These are phyloP conservation scores for Saprolegnia parasitica DNA, from an alignment of 352 stramenopile species.

Conservation along the genomic window DNA sequence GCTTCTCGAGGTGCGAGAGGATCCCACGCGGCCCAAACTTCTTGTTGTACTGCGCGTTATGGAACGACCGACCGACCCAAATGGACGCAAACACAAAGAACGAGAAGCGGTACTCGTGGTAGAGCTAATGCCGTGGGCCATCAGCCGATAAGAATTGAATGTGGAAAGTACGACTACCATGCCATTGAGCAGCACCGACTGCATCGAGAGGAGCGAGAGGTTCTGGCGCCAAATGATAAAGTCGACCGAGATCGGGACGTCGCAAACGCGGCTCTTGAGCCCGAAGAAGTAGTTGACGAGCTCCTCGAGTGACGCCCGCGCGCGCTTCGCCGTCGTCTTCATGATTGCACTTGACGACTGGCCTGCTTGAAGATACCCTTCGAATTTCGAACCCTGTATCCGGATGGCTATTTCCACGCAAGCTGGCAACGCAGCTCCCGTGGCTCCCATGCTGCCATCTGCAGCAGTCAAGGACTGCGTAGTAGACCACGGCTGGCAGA, in stretches of 20 bases:
- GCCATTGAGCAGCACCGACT: slow-evolving; percentile 23
- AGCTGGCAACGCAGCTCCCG: too few species aligned
- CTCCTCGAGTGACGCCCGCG: slow-evolving; percentile 2
- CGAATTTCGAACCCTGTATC: not conserved
- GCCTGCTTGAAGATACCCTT: not conserved
- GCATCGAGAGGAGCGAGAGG: slow-evolving; percentile 24
- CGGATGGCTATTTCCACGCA: not conserved
- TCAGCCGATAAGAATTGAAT: not conserved
- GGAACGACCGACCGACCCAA: slow-evolving; percentile 25
- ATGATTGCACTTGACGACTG: not conserved
- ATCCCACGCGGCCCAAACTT: slow-evolving; percentile 14
- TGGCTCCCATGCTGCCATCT: too few species aligned
- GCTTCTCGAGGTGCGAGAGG: not conserved
- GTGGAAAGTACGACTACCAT: not conserved
- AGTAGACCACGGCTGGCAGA: too few species aligned
- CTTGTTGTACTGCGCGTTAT: slow-evolving; percentile 19
- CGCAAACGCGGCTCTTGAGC: slow-evolving; percentile 3
- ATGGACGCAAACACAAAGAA: slow-evolving; percentile 23
- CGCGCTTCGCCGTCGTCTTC: not conserved
- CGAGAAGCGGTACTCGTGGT: slow-evolving; percentile 24
- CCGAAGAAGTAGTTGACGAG: slow-evolving; percentile 20
- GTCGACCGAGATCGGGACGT: slow-evolving; percentile 27
- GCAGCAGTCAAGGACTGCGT: too few species aligned
- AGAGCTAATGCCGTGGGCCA: slow-evolving; percentile 4
- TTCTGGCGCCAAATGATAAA: slow-evolving; percentile 27